phyloP scores from a whole-genome alignment of 306 rosid species.

The Datisca glomerata region DNA sequence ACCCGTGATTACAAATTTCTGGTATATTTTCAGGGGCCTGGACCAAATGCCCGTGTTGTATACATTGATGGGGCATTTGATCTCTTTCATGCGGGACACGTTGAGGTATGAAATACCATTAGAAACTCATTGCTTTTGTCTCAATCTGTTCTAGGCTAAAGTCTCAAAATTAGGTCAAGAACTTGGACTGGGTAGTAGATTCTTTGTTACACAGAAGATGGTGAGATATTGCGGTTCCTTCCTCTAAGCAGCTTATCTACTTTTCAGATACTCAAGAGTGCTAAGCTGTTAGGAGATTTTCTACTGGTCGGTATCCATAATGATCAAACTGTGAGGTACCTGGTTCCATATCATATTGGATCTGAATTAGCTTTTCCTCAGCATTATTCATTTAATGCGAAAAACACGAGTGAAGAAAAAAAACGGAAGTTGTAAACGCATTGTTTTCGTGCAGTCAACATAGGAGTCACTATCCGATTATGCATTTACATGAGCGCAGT shows the following conservation, averaged over 20 bases:
- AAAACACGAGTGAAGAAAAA: too few species aligned
- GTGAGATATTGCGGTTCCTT: neutral
- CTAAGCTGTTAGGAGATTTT: conserved; percentile 94
- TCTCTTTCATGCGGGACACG: conserved; percentile 98
- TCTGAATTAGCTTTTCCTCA: neutral
- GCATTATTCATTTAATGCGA: too few species aligned
- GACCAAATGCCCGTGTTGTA: conserved; percentile 85
- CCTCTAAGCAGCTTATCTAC: conserved; percentile 3
- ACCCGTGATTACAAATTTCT: conserved; percentile 6
- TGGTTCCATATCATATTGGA: conserved; percentile 3
- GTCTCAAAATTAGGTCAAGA: too few species aligned
- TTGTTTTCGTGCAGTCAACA: conserved; percentile 42
- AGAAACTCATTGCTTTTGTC: too few species aligned
- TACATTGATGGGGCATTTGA: conserved; percentile 99
- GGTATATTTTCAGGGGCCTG: conserved; percentile 61
- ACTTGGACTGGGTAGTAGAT: too few species aligned
- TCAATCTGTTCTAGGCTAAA: too few species aligned
- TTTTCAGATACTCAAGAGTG: conserved; percentile 72
- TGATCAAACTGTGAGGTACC: conserved; percentile 79
- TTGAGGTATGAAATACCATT: conserved; percentile 61
- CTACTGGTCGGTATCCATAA: conserved; percentile 79
- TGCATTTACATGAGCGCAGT: conserved; percentile 96
- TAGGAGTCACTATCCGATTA: conserved; percentile 67
- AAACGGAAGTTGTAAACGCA: conserved; percentile 3
- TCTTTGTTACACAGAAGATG: too few species aligned